Percentiles rank a stretch among this genome's conserved stretches.
Evolutionary conservation across 768 basidiomycete genomes (phyloP).

Genomic region (Termitomyces sp.): DNA sequence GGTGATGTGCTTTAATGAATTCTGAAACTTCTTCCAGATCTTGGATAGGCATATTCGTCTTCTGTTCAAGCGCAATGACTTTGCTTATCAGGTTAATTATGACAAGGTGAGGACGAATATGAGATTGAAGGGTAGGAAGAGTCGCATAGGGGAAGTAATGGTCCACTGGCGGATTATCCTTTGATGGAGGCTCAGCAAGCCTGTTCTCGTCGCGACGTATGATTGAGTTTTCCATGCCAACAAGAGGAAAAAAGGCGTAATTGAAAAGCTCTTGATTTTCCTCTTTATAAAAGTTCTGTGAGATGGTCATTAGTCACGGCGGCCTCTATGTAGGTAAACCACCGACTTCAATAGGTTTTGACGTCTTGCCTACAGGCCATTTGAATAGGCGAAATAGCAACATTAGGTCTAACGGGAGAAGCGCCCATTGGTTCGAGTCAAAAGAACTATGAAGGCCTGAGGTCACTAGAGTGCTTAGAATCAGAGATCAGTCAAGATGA

Average conservation of each 20-base stretch:
- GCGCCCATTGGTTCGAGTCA: neutral
- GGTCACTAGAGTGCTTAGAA: neutral
- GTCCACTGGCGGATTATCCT: neutral
- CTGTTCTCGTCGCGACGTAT: neutral
- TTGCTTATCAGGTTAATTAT: neutral
- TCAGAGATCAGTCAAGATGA: neutral
- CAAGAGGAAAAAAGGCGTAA: neutral
- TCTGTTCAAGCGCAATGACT: neutral
- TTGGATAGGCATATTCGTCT: neutral
- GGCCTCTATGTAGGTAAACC: no score
- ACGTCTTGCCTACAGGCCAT: neutral
- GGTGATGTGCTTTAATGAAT: neutral
- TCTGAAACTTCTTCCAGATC: neutral
- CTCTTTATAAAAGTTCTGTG: neutral
- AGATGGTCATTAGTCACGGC: neutral
- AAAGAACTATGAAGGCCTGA: neutral
- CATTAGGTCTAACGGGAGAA: neutral
- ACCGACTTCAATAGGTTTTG: neutral
- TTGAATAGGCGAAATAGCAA: neutral
- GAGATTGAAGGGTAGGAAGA: neutral
- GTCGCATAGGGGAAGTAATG: neutral
- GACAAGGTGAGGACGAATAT: neutral
- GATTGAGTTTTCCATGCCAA: neutral
- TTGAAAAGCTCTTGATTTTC: neutral
- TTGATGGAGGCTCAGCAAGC: neutral